Percentiles rank a stretch among this genome's conserved stretches.
Evolutionary conservation across 2,329 filamentous ascomycete genomes (phyloP).

Genomic region (Microsporum canis): DNA sequence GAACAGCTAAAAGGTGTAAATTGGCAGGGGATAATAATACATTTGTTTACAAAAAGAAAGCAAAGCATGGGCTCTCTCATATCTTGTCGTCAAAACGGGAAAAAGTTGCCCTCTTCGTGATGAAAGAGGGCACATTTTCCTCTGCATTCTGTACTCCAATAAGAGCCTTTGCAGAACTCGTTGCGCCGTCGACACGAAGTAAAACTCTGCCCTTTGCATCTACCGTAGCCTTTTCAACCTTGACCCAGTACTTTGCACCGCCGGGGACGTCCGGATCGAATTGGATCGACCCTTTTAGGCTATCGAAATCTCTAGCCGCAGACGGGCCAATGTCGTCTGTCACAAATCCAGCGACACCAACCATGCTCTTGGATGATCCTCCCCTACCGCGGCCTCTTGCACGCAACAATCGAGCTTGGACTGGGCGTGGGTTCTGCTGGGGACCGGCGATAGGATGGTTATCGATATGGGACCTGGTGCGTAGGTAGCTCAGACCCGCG

Average conservation of each 20-base stretch:
- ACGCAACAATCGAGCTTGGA: conserved; percentile 47
- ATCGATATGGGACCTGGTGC: conserved; percentile 42
- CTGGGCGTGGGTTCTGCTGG: conserved; percentile 40
- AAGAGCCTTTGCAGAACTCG: conserved; percentile 10
- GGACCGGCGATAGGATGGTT: conserved; percentile 54
- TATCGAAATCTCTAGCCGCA: conserved; percentile 24
- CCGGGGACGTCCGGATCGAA: conserved; percentile 37
- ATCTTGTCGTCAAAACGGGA: not conserved
- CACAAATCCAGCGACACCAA: conserved; percentile 34
- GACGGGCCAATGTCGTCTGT: conserved; percentile 29
- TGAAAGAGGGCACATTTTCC: not conserved
- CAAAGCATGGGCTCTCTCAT: not conserved
- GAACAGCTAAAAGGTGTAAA: not conserved
- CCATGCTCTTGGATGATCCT: conserved; percentile 22
- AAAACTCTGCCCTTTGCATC: conserved; percentile 36
- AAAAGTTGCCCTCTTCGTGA: not conserved
- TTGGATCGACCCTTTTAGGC: conserved; percentile 32
- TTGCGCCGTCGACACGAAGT: conserved; percentile 19
- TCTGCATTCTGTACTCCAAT: conserved; percentile 4
- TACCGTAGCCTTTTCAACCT: conserved; percentile 37
- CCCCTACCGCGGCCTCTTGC: conserved; percentile 32
- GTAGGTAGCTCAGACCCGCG: conserved; percentile 51
- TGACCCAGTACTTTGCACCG: conserved; percentile 44
- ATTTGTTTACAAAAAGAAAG: not conserved
- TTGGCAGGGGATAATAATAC: not conserved